Evolutionary conservation across 2,329 filamentous ascomycete species (phyloP).

Genomic region (Phialophora expanda): DNA sequence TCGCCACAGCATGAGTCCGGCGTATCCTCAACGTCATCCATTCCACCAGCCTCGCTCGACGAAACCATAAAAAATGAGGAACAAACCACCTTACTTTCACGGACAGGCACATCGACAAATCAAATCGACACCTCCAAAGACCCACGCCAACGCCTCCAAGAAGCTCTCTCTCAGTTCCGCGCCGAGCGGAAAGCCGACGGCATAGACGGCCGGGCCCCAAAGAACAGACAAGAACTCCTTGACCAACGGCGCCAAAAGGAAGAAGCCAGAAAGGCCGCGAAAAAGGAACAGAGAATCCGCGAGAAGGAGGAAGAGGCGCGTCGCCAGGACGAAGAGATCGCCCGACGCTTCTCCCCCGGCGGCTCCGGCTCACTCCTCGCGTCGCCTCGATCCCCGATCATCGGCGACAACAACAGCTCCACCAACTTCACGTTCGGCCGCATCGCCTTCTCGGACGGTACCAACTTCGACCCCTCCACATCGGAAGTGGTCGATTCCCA

Average conservation of each 20-base stretch:
- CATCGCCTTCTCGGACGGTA: constrained; percentile 87
- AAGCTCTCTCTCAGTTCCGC: constrained; percentile 82
- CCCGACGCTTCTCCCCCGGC: constrained; percentile 60
- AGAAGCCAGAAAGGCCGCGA: constrained; percentile 81
- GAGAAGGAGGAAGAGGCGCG: constrained; percentile 80
- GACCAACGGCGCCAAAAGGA: constrained; percentile 87
- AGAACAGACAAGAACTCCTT: constrained; percentile 88
- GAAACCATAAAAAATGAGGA: constrained; percentile 18
- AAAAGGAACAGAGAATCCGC: constrained; percentile 79
- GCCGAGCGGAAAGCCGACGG: constrained; percentile 87
- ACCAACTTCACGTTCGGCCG: constrained; percentile 88
- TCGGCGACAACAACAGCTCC: constrained; percentile 42
- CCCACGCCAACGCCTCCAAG: constrained; percentile 69
- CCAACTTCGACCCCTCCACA: constrained; percentile 73
- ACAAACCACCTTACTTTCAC: constrained; percentile 16
- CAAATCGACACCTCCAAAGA: constrained; percentile 25
- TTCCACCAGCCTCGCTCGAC: constrained; percentile 51
- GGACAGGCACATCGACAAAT: constrained; percentile 34
- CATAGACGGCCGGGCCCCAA: constrained; percentile 77
- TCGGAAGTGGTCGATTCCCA: constrained; percentile 62
- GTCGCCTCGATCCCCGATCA: constrained; percentile 58
- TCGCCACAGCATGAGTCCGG: constrained; percentile 48
- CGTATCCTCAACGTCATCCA: constrained; percentile 72
- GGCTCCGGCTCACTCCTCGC: constrained; percentile 64
- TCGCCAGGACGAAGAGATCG: constrained; percentile 62